Percentiles rank a stretch among this genome's conserved stretches.
phyloP scores from a whole-genome alignment of 495 filamentous ascomycete genomes.

The Penicillium robsamsonii region DNA sequence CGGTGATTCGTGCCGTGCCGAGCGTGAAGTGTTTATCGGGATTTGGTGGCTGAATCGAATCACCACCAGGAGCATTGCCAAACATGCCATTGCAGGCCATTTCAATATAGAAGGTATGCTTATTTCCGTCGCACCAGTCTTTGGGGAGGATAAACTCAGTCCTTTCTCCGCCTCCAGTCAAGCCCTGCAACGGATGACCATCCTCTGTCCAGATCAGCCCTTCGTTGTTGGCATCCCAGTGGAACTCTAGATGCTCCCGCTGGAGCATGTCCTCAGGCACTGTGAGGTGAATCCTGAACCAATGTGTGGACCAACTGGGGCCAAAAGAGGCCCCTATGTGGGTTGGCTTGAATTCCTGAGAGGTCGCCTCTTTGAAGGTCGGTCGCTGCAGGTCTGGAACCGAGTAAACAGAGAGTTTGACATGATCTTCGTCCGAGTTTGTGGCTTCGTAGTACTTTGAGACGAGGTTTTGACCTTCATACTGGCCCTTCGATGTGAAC shows the following conservation, averaged over 20 bases:
- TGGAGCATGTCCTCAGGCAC: constrained; percentile 69
- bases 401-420: constrained; percentile 85
- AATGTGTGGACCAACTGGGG: constrained; percentile 97
- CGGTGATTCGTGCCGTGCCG: constrained; percentile 77
- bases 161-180: constrained; percentile 89
- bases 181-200: constrained; percentile 83
- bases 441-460: constrained; percentile 76
- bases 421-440: constrained; percentile 66
- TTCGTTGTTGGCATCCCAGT: constrained; percentile 93
- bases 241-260: constrained; percentile 81
- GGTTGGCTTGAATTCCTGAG: constrained; percentile 73
- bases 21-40: constrained; percentile 78
- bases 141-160: constrained; percentile 87
- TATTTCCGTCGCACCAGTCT: constrained; percentile 74
- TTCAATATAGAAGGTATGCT: constrained; percentile 89
- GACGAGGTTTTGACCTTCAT: constrained; percentile 71
- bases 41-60: constrained; percentile 83
- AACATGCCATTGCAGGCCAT: constrained; percentile 99
- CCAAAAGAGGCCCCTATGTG: constrained; percentile 78
- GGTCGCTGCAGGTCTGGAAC: constrained; percentile 76
- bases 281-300: constrained; percentile 81
- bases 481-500: constrained; percentile 81
- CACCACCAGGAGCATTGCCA: constrained; percentile 82
- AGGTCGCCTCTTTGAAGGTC: constrained; percentile 84
- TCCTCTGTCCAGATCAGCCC: constrained; percentile 86